Base-by-base conservation (phyloP, 2,329 filamentous ascomycete species). In the Paecilomyces variotii region DNA sequence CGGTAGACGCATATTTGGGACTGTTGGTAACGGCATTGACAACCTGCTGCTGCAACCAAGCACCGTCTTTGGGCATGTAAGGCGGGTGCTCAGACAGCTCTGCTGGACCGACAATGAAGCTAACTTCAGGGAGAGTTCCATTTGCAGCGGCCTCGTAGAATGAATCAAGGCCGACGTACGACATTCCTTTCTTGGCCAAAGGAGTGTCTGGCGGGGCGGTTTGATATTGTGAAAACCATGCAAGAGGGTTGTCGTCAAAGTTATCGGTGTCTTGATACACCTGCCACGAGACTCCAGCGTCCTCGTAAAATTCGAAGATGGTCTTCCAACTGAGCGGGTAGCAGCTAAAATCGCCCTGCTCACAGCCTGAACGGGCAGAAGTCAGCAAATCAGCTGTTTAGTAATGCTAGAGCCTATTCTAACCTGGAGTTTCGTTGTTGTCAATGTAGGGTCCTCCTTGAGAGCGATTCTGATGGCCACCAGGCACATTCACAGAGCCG, bases 301-400 rank as follows among this genome's bases (percentile, higher is more conserved):
- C 73, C 63, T 82, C 74, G 39, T 80, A 80, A 59, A 76, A 71
- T 59, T 82, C 79, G 54, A 74, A 79, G 19, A 76, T 75, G 0
- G 80, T 82, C 60, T 80, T 80, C 81, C 81, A 83, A 59, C 80
- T 79, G 19, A 82, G 70, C 0, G 81, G 81, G 54, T 81, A 81
- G 64, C 80, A 83, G 64, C 80, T 81, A 54, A 82, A 71, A 34
- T 76, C 68, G 1, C 70, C 64, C 2, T 54, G 63, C 24, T 80
- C 77, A 56, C 80, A 82, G 14, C 76, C 77, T 74, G 35, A 54
- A 49, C 14, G 50, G 30, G 19, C n/a, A 55, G 19, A 39, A 34
- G 32, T 34, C 25, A 52, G 6, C 1, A 19, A 25, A 51, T 58
- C 25, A 27, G 19, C 24, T 2, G 9, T 19, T 6, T 26, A 19